Conservation (phyloP, 2,329 filamentous ascomycete genomes). For the Pseudogymnoascus sp. region DNA sequence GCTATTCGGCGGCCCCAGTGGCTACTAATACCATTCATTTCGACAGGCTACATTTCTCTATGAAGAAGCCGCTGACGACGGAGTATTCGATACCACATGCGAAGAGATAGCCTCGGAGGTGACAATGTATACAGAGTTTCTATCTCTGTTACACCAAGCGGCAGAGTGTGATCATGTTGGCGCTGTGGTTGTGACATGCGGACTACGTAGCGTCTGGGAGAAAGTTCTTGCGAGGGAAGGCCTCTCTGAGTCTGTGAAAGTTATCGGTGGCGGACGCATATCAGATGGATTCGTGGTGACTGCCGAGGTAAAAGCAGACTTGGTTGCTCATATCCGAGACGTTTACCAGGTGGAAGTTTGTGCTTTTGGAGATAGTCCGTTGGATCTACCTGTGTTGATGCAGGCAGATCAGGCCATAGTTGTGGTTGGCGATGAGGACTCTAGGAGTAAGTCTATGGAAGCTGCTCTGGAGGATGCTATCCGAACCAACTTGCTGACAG, state of each 20-base stretch:
- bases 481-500: conserved; percentile 31
- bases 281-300: conserved; percentile 45
- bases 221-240: conserved; percentile 40
- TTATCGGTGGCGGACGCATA: conserved; percentile 47
- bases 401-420: conserved; percentile 47
- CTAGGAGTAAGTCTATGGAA: conserved; percentile 48
- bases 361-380: conserved; percentile 53
- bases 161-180: conserved; percentile 32
- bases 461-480: conserved; percentile 37
- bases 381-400: conserved; percentile 52
- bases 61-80: conserved; percentile 36
- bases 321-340: conserved; percentile 38
- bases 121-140: conserved; percentile 41
- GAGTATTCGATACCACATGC: conserved; percentile 40
- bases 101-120: conserved; percentile 35
- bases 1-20: conserved; percentile 41
- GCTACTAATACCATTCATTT: conserved; percentile 49
- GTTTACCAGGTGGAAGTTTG: conserved; percentile 35
- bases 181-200: conserved; percentile 48
- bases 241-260: conserved; percentile 35
- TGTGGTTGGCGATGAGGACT: conserved; percentile 42
- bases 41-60: conserved; percentile 47
- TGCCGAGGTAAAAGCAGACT: conserved; percentile 39
- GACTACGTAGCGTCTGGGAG: conserved; percentile 48
- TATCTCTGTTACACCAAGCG: conserved; percentile 34